Base-by-base conservation (phyloP, 768 basidiomycete species). In the Russula brevipes region DNA sequence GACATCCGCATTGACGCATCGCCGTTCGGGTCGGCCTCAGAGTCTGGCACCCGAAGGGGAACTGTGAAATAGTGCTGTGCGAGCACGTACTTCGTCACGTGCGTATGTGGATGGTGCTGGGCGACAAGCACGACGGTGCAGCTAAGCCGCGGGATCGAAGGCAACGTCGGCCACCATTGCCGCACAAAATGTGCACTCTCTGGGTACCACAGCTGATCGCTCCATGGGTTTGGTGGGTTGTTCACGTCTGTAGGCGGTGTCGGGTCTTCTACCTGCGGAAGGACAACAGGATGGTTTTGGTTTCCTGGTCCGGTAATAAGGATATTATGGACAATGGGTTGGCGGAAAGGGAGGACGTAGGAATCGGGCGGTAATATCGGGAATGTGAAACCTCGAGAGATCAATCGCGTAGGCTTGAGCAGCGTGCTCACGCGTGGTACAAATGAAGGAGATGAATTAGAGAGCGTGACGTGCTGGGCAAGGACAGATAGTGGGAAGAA, bases 61-160 rank as follows among this genome's bases (percentile, higher is more conserved):
- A 89, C 87, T 12, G 81, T 76, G 71, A 89, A 89, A 71, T 89
- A 89, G 71, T 89, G 87, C 68, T 89, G 87, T 2, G 85, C 85
- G 11, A 89, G 79, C 30, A 87, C 83, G 65, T 84, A 88, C 38
- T 81, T 76, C 47, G 81, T 85, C 2, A 78, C 77, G 62, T 85
- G 84, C 16, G 83, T 84, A 8, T 77, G 73, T n/a, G 77, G 80
- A 66, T 88, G 82, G 62, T 87, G 85, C 9, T 80, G 77, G 0
- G 85, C 82, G 4, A 88, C 80, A 1, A 89, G 78, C 24, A 88
- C 80, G 24, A 89, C 87, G 0, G 87, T 87, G 68, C 86, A 88
- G 72, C 86, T 88, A 9, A 88, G 79, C 31, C 82, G 78, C 1
- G 85, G 87, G 12, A 88, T 81, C 1, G 79, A 77, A 0, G 83